Base-by-base conservation (phyloP, 768 basidiomycete species). In the Termitomyces heimii region DNA sequence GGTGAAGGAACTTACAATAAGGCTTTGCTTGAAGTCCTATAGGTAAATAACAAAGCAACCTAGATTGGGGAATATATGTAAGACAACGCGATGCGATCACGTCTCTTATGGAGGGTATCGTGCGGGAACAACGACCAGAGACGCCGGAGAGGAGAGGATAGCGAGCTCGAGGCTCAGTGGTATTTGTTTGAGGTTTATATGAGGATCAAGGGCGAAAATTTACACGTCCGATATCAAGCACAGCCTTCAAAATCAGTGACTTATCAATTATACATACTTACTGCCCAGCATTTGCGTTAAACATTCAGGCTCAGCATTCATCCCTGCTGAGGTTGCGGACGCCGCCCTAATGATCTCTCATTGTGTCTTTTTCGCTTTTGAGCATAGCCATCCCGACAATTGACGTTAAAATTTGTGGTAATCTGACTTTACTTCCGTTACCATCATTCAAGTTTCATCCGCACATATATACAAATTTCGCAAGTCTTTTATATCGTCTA, bases 1-100 rank as follows among this genome's bases (percentile, higher is more conserved):
- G 51, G 46, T 22, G 35, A 44, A 54, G 37, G 16, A 34, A 57
- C 55, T 56, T 50, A 54, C 58, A 51, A 46, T 44, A 54, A 51
- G 54, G 40, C 50, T 56, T 56, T 42, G 37, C 40, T 24, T 34
- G 32, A 50, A 26, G 37, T 37, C 34, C 34, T 50, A 7, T n/a
- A 40, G 39, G 22, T 40, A 39, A 39, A 52, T 28, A 51, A n/a
- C 37, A 5, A 39, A 52, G 50, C 28, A 26, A 29, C 37, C 50
- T 39, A 52, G 26, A 39, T 18, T 22, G 28, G 48, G 31, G 32
- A 26, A 37, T 51, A 51, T 26, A 50, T 10, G 28, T 16, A 39
- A 35, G 50, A 52, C 20, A 20, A 29, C 26, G 35, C 26, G 37
- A 51, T 37, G 50, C 5, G 1, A 52, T 52, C 50, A 40, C 37